Conservation (phyloP, 1,284 basidiomycete species). For the Apiotrichum brassicae region DNA sequence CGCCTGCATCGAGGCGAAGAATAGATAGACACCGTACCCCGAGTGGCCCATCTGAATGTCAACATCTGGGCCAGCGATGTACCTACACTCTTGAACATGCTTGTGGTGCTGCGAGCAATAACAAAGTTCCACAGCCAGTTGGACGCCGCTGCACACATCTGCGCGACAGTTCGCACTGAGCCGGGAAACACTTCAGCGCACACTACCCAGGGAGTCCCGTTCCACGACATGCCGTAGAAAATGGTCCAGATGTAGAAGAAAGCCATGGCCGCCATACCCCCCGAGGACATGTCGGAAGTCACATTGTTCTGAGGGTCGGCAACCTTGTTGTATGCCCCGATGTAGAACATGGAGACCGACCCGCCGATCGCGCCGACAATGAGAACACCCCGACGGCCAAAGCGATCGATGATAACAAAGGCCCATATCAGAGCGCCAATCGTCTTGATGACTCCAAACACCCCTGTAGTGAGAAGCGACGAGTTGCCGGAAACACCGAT, state of each 20-base stretch:
- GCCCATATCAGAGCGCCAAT: slow-evolving; percentile 23
- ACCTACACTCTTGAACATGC: slow-evolving; percentile 24
- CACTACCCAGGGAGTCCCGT: slow-evolving; percentile 42
- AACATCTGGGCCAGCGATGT: not conserved
- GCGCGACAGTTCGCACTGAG: slow-evolving; percentile 37
- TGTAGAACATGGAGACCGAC: slow-evolving; percentile 24
- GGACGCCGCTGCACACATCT: slow-evolving; percentile 36
- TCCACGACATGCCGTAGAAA: slow-evolving; percentile 35
- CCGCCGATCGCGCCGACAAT: slow-evolving; percentile 14
- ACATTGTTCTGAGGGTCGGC: slow-evolving; percentile 18
- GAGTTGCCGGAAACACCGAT: slow-evolving; percentile 40
- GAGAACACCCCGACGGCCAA: slow-evolving; percentile 32
- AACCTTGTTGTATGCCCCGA: slow-evolving; percentile 30
- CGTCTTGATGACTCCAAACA: slow-evolving; percentile 47
- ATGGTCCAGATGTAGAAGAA: slow-evolving; percentile 42
- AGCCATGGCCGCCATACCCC: slow-evolving; percentile 34
- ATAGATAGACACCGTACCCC: slow-evolving; percentile 41
- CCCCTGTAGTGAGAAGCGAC: slow-evolving; percentile 39
- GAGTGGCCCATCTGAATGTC: slow-evolving; percentile 7
- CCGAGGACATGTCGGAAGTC: slow-evolving; percentile 13
- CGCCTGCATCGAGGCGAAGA: slow-evolving; percentile 42
- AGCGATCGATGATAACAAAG: slow-evolving; percentile 34
- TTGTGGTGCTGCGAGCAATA: slow-evolving; percentile 30
- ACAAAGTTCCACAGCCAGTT: slow-evolving; percentile 44
- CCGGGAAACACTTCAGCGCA: slow-evolving; percentile 44